These are phyloP conservation scores for Fusarium zealandicum DNA, from an alignment of 2,329 filamentous ascomycete genomes.

Conservation along the genomic window DNA sequence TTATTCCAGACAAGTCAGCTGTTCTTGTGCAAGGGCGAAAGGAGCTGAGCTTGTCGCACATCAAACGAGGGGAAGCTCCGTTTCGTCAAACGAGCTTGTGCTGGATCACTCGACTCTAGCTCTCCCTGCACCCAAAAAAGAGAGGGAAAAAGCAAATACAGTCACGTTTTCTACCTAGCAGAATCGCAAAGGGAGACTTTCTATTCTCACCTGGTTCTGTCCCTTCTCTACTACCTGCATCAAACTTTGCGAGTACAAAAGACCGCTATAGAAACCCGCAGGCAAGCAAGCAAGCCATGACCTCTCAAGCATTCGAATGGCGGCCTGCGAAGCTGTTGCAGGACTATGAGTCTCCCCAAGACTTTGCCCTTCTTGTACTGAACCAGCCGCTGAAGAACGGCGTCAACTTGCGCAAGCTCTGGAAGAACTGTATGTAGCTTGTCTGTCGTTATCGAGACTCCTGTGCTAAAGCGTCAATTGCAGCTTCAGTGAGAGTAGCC, in stretches of 20 bases:
- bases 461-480: slow-evolving; percentile 30
- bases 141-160: slow-evolving; percentile 20
- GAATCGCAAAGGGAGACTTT: not conserved
- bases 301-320: slow-evolving; percentile 47
- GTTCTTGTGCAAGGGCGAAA: not conserved
- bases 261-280: not conserved
- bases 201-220: not conserved
- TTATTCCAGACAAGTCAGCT: slow-evolving; percentile 17
- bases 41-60: slow-evolving; percentile 22
- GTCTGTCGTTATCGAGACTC: not conserved
- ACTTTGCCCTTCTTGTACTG: slow-evolving; percentile 57
- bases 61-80: slow-evolving; percentile 28
- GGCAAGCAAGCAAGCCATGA: slow-evolving; percentile 26
- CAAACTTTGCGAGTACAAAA: not conserved
- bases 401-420: slow-evolving; percentile 56
- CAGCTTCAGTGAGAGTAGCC: slow-evolving; percentile 74
- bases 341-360: slow-evolving; percentile 43
- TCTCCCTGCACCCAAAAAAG: not conserved
- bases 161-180: not conserved
- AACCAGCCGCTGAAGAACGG: slow-evolving; percentile 60
- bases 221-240: not conserved
- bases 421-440: slow-evolving; percentile 55
- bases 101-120: not conserved
- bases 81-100: not conserved
- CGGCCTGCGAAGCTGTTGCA: slow-evolving; percentile 49